A percentile compares a stretch with the other conserved stretches of the same genome.
These are phyloP conservation scores for Trifolium subterraneum DNA, from an alignment of 306 rosid species.

Conservation along the genomic window DNA sequence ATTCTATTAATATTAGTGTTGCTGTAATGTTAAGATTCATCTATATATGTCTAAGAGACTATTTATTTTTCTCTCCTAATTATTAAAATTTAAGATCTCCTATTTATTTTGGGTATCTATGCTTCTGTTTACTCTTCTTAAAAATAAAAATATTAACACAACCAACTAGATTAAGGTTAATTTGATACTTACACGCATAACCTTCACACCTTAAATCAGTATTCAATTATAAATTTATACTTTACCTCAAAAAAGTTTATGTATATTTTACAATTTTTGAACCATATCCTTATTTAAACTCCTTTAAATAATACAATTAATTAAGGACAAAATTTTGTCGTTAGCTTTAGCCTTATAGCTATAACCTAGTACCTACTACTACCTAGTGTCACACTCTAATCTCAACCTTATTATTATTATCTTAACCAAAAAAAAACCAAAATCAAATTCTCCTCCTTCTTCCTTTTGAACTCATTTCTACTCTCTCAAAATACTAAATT, in stretches of 20 bases:
- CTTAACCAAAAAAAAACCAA: not conserved
- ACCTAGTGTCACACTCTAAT: constrained; percentile 24
- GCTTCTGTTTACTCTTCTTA: not conserved
- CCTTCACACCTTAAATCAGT: not conserved
- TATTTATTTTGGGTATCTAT: not conserved
- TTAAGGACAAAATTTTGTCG: constrained; percentile 4
- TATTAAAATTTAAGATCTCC: not conserved
- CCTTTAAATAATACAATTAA: constrained; percentile 14
- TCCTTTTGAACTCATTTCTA: not conserved
- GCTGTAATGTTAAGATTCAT: too few relatives aligned
- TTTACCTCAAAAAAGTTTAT: constrained; percentile 16
- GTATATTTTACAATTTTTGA: constrained; percentile 11
- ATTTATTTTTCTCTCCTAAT: not conserved
- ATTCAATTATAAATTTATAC: constrained; percentile 30
- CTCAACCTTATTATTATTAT: constrained; percentile 8
- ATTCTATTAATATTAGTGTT: too few relatives aligned
- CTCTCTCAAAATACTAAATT: constrained; percentile 27
- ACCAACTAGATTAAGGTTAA: constrained; percentile 30
- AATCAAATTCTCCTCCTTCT: constrained; percentile 2
- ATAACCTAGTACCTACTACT: constrained; percentile 32
- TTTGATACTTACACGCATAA: constrained; percentile 32
- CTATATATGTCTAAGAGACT: not conserved
- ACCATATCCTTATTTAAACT: constrained; percentile 17
- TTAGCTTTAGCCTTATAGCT: not conserved
- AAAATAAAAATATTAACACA: not conserved